phyloP scores from a whole-genome alignment of 371 early-diverging fungal species.

The Actinomucor elegans region DNA sequence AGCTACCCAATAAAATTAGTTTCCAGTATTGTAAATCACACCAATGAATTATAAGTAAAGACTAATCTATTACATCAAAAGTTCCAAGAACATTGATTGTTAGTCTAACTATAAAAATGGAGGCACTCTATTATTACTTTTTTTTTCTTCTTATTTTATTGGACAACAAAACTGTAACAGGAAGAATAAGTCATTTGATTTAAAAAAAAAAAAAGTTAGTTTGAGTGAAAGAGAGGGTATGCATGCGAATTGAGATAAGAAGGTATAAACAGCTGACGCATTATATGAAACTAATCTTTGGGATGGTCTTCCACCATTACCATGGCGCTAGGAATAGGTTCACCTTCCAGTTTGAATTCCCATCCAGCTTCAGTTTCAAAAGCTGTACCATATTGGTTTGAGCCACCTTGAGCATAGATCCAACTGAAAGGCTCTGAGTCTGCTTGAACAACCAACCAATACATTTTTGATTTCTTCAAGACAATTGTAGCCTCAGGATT shows the following conservation, averaged over 20 bases:
- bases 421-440: conserved; percentile 8
- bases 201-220: not conserved
- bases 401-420: conserved; percentile 10
- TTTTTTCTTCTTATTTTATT: too few relatives aligned
- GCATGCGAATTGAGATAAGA: too few relatives aligned
- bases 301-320: conserved; percentile 21
- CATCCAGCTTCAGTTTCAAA: conserved; percentile 18
- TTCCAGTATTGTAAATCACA: too few relatives aligned
- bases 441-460: conserved; percentile 27
- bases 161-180: not conserved
- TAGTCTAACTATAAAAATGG: too few relatives aligned
- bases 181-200: not conserved
- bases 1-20: too few relatives aligned
- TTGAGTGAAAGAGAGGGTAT: not conserved
- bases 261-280: too few relatives aligned
- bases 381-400: conserved; percentile 11
- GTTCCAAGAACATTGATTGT: too few relatives aligned
- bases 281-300: not conserved
- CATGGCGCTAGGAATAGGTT: conserved; percentile 22
- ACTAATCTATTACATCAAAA: too few relatives aligned
- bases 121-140: too few relatives aligned
- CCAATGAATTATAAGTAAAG: too few relatives aligned
- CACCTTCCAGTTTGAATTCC: conserved; percentile 15
- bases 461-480: conserved; percentile 14
- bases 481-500: conserved; percentile 14